Conservation (phyloP, 257 asterid species). For the Plantago ovata region DNA sequence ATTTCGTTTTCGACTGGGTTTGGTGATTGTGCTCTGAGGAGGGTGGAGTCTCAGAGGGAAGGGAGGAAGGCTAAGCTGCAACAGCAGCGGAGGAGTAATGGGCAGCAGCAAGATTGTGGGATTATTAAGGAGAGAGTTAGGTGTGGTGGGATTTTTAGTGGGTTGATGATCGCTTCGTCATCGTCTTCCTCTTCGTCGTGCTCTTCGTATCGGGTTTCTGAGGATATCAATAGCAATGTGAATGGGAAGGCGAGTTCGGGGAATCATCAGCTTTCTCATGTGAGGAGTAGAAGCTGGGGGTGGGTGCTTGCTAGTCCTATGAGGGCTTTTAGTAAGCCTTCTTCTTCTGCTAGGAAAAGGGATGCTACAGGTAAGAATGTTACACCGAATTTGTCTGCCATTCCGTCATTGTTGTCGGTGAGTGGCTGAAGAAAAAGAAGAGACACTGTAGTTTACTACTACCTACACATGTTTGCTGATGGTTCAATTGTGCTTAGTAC, state of each 20-base stretch:
- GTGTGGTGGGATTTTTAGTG: slow-evolving; percentile 92
- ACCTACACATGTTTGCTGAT: not conserved
- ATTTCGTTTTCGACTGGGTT: slow-evolving; percentile 96
- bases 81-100: slow-evolving; percentile 29
- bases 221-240: slow-evolving; percentile 37
- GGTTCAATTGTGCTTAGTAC: slow-evolving; percentile 29
- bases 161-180: slow-evolving; percentile 72
- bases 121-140: slow-evolving; percentile 71
- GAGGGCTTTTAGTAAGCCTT: slow-evolving; percentile 76
- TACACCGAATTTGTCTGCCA: slow-evolving; percentile 72
- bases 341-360: slow-evolving; percentile 50
- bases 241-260: slow-evolving; percentile 32
- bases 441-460: too few species aligned
- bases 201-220: slow-evolving; percentile 57
- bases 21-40: slow-evolving; percentile 88
- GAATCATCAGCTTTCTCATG: slow-evolving; percentile 45
- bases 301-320: slow-evolving; percentile 99
- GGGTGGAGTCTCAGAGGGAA: slow-evolving; percentile 96
- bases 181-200: slow-evolving; percentile 77
- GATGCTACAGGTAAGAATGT: slow-evolving; percentile 43
- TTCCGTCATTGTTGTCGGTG: slow-evolving; percentile 78
- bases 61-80: slow-evolving; percentile 55
- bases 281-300: slow-evolving; percentile 92
- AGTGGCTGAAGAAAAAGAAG: slow-evolving; percentile 44
- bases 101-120: slow-evolving; percentile 44